Evolutionary conservation across 192 early-diverging fungal genomes (phyloP), one percentile per base, ranked within the genome.

Genomic region (Coemansia sp.): DNA sequence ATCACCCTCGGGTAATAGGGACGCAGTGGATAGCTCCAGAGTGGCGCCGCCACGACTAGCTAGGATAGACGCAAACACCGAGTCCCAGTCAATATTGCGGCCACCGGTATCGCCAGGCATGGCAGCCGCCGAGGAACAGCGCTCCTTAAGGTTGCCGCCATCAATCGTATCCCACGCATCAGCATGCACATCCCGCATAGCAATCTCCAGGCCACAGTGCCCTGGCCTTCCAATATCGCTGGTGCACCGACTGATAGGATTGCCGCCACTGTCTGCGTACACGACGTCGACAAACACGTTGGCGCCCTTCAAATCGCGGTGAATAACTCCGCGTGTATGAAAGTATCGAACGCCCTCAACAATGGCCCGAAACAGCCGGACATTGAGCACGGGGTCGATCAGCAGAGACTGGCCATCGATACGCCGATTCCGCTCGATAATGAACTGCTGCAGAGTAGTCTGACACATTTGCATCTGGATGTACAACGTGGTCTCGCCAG

Each of bases 391-490:
- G 3, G 79, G 83, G 59, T 91, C 88, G 14, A 88, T 80, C 21
- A 85, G 77, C 55, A 64, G 56, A 8, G 26, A 36, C 33, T 37
- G 56, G 18, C 16, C 33, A 9, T 34, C 56, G 2, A 92, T 80
- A 24, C 87, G 88, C 65, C 86, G 77, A 59, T 91, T 86, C 6
- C 87, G 79, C 34, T 84, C 83, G 34, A 63, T 43, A 0, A 92
- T 77, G 37, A 87, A 92, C 73, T 92, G 90, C 33, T 84, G 84
- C 21, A 92, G 71, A 0, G 87, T 89, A 3, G 84, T 88, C 59
- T 86, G 85, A 61, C 95, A 99, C 31, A 99, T 83, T 67, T 99
- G 94, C 96, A 99, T 94, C 66, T 95, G 92, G 53, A 94, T 88
- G 73, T 89, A 92, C 28, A 93, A 65, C 0, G 84, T 88, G 57